Evolutionary conservation across 2,329 filamentous ascomycete species (phyloP).

Genomic region (Diaporthe sp.): DNA sequence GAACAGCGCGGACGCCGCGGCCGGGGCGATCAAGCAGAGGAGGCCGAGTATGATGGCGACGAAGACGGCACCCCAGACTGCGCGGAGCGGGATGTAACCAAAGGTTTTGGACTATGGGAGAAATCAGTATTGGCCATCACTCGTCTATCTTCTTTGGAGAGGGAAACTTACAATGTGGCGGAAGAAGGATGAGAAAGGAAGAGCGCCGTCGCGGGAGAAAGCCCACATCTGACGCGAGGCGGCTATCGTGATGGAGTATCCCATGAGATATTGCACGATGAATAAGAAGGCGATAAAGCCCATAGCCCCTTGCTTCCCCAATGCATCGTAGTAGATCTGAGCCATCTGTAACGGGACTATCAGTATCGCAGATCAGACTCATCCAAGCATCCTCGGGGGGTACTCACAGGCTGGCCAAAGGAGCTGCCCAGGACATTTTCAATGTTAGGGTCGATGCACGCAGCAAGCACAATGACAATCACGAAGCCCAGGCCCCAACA

Average conservation of each 20-base stretch:
- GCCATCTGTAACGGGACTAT: constrained; percentile 42
- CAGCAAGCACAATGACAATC: constrained; percentile 68
- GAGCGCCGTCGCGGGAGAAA: constrained; percentile 71
- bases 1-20: constrained; percentile 71
- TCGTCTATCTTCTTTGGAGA: not conserved
- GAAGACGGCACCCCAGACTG: constrained; percentile 66
- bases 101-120: constrained; percentile 57
- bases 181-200: constrained; percentile 71
- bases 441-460: constrained; percentile 67
- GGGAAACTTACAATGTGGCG: constrained; percentile 57
- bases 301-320: constrained; percentile 70
- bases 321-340: constrained; percentile 71
- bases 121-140: not conserved
- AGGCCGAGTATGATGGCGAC: constrained; percentile 67
- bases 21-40: constrained; percentile 66
- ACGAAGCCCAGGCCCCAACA: constrained; percentile 68
- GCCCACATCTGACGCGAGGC: constrained; percentile 73
- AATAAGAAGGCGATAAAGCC: constrained; percentile 70
- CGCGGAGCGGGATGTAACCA: constrained; percentile 69
- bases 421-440: constrained; percentile 58
- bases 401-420: constrained; percentile 71
- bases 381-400: constrained; percentile 43
- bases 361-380: not conserved
- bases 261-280: constrained; percentile 73
- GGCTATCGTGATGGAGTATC: constrained; percentile 68